Base-by-base conservation (phyloP, 495 filamentous ascomycete species). In the Aspergillus kassunensis region DNA sequence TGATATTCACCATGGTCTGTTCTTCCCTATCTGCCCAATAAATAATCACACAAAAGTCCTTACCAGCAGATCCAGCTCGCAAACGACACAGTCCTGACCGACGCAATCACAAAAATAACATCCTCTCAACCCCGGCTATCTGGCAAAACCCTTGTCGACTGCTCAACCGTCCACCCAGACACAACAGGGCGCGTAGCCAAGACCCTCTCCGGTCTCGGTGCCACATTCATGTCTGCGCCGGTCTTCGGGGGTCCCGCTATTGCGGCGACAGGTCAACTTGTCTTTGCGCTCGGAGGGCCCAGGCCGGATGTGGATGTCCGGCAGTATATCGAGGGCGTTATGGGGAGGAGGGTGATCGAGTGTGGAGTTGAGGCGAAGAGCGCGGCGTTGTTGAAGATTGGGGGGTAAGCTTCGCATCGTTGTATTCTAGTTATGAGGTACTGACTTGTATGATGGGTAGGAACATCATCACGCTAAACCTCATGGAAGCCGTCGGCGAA, bases 401-500 rank as follows among this genome's bases (percentile, higher is more conserved):
- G 70, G 6, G 72, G 72, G 59, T 71, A 51, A 33, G 67, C 58
- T 5, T 3, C n/a, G n/a, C n/a, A n/a, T n/a, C n/a, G n/a, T n/a
- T n/a, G n/a, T n/a, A n/a, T n/a, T n/a, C n/a, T n/a, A n/a, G n/a
- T n/a, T n/a, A n/a, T n/a, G n/a, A n/a, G n/a, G n/a, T n/a, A n/a
- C n/a, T n/a, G n/a, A n/a, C n/a, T n/a, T n/a, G n/a, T n/a, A n/a
- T n/a, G n/a, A n/a, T n/a, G n/a, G n/a, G n/a, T n/a, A 71, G 70
- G 16, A 76, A 76, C 39, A 74, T 76, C 20, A 66, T 76, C 21
- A 76, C 71, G 7, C 65, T 75, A 6, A 72, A 71, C 19, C 61
- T 75, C 55, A 73, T 74, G 76, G 73, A 79, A 58, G 65, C 73
- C 2, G 72, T 80, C 39, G 71, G 72, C 4, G 78, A 80, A 58